Evolutionary conservation across 352 stramenopile genomes (phyloP).

Genomic region (Phytophthora niederhauseri): DNA sequence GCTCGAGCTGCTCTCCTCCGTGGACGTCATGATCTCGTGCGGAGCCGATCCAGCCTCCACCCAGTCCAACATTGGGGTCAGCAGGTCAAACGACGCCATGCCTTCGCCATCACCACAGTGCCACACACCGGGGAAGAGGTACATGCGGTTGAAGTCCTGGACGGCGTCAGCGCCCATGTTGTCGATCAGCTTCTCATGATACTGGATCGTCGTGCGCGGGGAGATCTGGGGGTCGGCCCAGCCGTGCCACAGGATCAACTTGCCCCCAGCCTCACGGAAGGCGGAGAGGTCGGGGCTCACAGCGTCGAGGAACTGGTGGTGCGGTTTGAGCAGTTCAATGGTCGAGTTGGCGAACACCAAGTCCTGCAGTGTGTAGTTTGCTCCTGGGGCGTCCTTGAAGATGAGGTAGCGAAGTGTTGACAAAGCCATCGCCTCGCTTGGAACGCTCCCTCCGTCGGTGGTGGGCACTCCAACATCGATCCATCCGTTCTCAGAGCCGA

Average conservation of each 20-base stretch:
- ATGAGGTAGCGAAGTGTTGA: constrained; percentile 40
- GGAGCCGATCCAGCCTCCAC: constrained; percentile 37
- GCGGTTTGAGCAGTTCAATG: constrained; percentile 35
- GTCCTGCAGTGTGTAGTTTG: constrained; percentile 40
- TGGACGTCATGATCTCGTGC: constrained; percentile 37
- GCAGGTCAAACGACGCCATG: constrained; percentile 42
- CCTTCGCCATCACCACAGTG: constrained; percentile 30
- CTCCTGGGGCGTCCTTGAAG: constrained; percentile 24
- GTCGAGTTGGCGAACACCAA: constrained; percentile 42
- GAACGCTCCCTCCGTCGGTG: constrained; percentile 19
- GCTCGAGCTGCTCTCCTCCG: constrained; percentile 10
- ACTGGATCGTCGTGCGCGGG: constrained; percentile 42
- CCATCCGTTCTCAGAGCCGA: constrained; percentile 41
- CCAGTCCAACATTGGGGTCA: constrained; percentile 46
- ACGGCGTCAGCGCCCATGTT: constrained; percentile 33
- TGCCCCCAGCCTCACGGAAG: constrained; percentile 36
- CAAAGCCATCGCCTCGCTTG: constrained; percentile 34
- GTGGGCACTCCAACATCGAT: constrained; percentile 31
- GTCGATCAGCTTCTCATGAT: constrained; percentile 39
- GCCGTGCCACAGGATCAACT: constrained; percentile 49
- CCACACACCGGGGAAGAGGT: constrained; percentile 46
- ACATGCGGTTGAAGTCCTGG: constrained; percentile 43
- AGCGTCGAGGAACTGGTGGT: constrained; percentile 43
- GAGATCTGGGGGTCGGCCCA: constrained; percentile 48
- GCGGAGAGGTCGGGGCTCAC: constrained; percentile 36